These are phyloP conservation scores for Desmodesmus armatus DNA, from an alignment of 139 green algal genomes.

Conservation along the genomic window DNA sequence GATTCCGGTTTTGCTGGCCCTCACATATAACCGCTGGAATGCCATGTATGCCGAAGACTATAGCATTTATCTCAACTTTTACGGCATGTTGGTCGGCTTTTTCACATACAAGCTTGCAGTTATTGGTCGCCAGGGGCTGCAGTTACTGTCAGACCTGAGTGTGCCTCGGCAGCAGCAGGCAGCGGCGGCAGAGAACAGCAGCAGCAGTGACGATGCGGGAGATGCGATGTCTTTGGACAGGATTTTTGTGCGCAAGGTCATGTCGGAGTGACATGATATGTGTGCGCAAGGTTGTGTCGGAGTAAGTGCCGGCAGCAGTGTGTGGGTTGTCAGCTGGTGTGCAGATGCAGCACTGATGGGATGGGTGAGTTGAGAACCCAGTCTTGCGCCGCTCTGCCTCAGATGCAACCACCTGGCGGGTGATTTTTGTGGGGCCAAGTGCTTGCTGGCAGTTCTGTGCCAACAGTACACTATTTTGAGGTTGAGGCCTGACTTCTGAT, in stretches of 20 bases:
- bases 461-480: no score
- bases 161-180: slow-evolving; percentile 36
- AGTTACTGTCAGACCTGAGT: slow-evolving; percentile 53
- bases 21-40: slow-evolving; percentile 90
- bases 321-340: no score
- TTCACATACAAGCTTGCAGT: slow-evolving; percentile 97
- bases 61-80: slow-evolving; percentile 84
- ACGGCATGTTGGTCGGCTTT: slow-evolving; percentile 95
- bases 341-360: no score
- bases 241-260: slow-evolving; percentile 32
- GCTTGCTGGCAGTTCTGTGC: no score
- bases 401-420: no score
- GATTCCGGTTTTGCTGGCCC: slow-evolving; percentile 89
- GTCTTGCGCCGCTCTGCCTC: no score
- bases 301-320: no score
- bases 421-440: no score
- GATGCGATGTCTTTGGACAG: slow-evolving; percentile 35
- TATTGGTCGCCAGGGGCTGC: slow-evolving; percentile 62
- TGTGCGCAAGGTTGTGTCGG: not conserved
- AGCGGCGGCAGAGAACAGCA: not conserved
- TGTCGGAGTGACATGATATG: slow-evolving; percentile 1
- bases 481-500: no score
- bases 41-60: slow-evolving; percentile 65
- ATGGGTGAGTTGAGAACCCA: no score
- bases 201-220: not conserved